Conservation (phyloP, 495 filamentous ascomycete genomes). For the Penicillium herquei region DNA sequence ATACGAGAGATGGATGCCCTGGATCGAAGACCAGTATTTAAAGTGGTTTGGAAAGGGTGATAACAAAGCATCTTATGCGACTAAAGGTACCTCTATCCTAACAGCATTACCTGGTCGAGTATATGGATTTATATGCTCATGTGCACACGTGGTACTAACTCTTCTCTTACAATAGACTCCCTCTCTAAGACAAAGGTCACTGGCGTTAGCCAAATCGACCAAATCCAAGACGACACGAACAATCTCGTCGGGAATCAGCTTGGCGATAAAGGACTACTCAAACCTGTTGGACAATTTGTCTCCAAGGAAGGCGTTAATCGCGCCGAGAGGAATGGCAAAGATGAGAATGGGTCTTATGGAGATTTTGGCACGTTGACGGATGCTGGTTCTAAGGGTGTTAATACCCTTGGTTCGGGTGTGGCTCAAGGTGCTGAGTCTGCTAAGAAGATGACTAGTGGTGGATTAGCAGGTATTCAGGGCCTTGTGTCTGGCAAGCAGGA, state of each 20-base stretch:
- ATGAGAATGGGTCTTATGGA: constrained; percentile 53
- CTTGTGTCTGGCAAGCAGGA: background rate
- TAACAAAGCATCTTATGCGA: constrained; percentile 66
- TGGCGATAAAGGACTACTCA: constrained; percentile 60
- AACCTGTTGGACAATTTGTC: constrained; percentile 56
- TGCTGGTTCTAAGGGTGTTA: constrained; percentile 4
- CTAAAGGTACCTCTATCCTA: constrained; percentile 47
- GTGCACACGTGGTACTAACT: background rate
- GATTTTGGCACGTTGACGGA: constrained; percentile 11
- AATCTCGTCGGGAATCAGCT: constrained; percentile 57
- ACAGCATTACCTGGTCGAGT: too few relatives aligned
- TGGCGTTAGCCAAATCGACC: constrained; percentile 57
- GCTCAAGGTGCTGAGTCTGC: constrained; percentile 6
- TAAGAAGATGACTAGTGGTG: constrained; percentile 1
- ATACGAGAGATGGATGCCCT: constrained; percentile 72
- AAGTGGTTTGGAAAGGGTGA: constrained; percentile 66
- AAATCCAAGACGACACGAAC: constrained; percentile 61
- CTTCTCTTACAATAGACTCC: constrained; percentile 42
- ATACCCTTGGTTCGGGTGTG: constrained; percentile 3
- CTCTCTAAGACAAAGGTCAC: constrained; percentile 67
- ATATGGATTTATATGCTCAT: too few relatives aligned
- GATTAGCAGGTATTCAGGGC: constrained; percentile 1
- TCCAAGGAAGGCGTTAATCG: constrained; percentile 66
- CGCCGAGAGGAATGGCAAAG: constrained; percentile 59
- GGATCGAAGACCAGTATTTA: constrained; percentile 70